Conservation (phyloP, 805 yeast genomes). For the Ogataea nitratoaversa region DNA sequence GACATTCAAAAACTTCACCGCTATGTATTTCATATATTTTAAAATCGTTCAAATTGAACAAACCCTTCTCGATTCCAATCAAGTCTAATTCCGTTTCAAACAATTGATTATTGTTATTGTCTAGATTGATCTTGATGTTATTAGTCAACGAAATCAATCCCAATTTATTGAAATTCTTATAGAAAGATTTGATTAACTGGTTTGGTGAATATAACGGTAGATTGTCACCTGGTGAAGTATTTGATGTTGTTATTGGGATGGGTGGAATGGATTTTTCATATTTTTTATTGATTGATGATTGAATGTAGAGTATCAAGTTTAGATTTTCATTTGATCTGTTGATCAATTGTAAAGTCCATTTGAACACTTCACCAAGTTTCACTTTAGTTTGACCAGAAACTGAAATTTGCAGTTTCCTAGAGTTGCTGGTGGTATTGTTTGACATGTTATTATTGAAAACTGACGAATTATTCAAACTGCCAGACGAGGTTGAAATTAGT, state of each 20-base stretch:
- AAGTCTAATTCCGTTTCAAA: conserved; percentile 60
- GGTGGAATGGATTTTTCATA: conserved; percentile 35
- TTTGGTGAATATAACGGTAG: conserved; percentile 27
- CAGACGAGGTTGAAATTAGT: conserved; percentile 21
- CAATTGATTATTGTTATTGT: conserved; percentile 35
- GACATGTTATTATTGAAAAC: neutral
- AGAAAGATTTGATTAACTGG: conserved; percentile 25
- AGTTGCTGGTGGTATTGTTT: neutral
- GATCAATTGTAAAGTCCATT: conserved; percentile 63
- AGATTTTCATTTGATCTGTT: conserved; percentile 51
- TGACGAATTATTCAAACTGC: conserved; percentile 10
- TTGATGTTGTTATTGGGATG: conserved; percentile 27
- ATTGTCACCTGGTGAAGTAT: conserved; percentile 18
- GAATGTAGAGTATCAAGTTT: conserved; percentile 48
- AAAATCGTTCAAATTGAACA: conserved; percentile 61
- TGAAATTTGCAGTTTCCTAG: conserved; percentile 42
- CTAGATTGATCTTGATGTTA: conserved; percentile 58
- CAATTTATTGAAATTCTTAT: conserved; percentile 37
- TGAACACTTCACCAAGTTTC: conserved; percentile 53
- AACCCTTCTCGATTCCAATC: conserved; percentile 61
- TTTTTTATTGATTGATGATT: conserved; percentile 31
- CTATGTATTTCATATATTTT: conserved; percentile 56
- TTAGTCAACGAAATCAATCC: conserved; percentile 65
- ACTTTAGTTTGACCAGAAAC: conserved; percentile 62
- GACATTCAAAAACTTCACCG: conserved; percentile 70